Evolutionary conservation across 2,329 filamentous ascomycete species (phyloP).

Genomic region (Ceratocystis huliohia): DNA sequence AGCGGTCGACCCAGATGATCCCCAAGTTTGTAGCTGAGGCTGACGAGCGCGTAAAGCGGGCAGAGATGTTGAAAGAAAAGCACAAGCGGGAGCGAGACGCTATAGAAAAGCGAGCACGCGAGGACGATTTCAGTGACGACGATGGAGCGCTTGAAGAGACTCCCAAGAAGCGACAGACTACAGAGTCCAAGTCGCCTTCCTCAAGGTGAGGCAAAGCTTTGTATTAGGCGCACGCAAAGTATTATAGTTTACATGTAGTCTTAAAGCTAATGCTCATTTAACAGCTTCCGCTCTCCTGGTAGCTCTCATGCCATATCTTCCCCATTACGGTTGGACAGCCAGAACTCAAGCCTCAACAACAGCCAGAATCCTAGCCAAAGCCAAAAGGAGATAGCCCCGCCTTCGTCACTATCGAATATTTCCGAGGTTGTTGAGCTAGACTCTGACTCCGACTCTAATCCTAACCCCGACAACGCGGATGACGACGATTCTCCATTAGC

Average conservation of each 20-base stretch:
- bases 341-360: not conserved
- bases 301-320: not conserved
- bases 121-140: not conserved
- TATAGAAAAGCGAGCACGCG: not conserved
- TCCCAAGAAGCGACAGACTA: slow-evolving; percentile 6
- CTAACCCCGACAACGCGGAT: not conserved
- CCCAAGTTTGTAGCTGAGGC: slow-evolving; percentile 33
- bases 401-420: not conserved
- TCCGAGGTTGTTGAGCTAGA: not conserved
- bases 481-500: slow-evolving; percentile 17
- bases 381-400: not conserved
- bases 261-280: too few species aligned
- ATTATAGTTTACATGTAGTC: not conserved
- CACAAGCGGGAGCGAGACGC: not conserved
- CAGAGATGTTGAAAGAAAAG: slow-evolving; percentile 10
- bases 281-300: not conserved
- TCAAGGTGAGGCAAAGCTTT: not conserved
- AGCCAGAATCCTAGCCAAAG: not conserved
- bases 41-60: slow-evolving; percentile 24
- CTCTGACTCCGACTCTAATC: not conserved
- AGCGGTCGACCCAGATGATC: slow-evolving; percentile 39
- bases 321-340: not conserved
- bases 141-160: not conserved
- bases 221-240: not conserved
- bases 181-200: slow-evolving; percentile 1